Evolutionary conservation across 352 stramenopile genomes (phyloP), one percentile per base, ranked within the genome.

Genomic region (Blastocystis sp.): DNA sequence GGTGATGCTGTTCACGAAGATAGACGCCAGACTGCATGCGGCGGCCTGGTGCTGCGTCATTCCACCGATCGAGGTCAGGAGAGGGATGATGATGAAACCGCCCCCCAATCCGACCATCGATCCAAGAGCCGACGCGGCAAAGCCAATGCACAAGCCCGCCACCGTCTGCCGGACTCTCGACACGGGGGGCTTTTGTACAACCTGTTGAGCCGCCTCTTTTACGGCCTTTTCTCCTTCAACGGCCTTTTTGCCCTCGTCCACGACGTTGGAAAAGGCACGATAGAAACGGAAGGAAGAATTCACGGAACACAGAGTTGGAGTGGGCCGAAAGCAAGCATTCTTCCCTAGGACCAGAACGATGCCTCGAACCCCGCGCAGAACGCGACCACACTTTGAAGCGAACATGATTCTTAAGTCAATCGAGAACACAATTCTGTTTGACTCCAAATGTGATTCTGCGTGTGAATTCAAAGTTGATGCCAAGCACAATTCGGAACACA

Each of bases 71-170:
- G 80, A 60, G 1, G 90, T 92, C 6, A 92, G 59, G 19, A 91
- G 63, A 33, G 91, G 91, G 10, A 91, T 91, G 59, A 92, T 80
- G 21, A 92, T 88, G 62, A 92, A 91, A 31, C 91, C 91, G 59
- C 91, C 91, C 10, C 91, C 91, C 4, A 92, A 62, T 37, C 91
- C 91, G 26, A 92, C 88, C 63, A 92, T 80, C 2, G 89, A 90
- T 41, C 80, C 88, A 24, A 91, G 80, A 39, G 39, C 70, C 13
- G 70, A 82, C 9, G 89, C 88, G 10, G 81, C 67, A 63, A 80
- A 81, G 16, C 88, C 88, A 9, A 91, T 51, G 37, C 59, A 63
- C 6, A 89, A 77, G 26, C 74, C 74, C 24, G 74, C 41, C 1
- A 69, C 74, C n/a, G 41, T 67, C 19, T n/a, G 9, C 35, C 55